Evolutionary conservation across 345 rosid genomes (phyloP), one percentile per base, ranked within the genome.

Genomic region (Erodium maritimum): DNA sequence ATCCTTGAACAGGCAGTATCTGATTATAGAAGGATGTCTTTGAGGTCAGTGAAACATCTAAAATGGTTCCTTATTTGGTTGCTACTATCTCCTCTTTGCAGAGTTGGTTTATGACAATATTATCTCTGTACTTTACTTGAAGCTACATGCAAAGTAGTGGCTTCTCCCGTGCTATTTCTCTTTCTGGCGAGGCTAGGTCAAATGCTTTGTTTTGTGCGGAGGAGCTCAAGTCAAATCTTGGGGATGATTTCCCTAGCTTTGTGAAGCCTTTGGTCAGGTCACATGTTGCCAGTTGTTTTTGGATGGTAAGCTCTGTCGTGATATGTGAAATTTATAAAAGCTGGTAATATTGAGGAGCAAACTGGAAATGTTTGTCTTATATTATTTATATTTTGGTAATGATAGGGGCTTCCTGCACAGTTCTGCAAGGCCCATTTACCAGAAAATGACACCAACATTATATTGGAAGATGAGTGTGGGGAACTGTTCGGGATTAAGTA

Each of bases 401-500:
- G 45, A 63, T 62, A 87, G 97, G 93, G 93, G 33, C 86, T 90
- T 74, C 95, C 97, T n/a, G 84, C 71, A 53, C 68, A 70, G 16
- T 90, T 90, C 78, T 81, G 91, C 60, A 81, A 77, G 68, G 65
- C 71, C 21, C 73, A 84, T 57, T 78, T 90, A 25, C 80, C 79
- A 5, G 64, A 50, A 37, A 73, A 72, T 23, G 95, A 86, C 64
- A 51, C 78, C 50, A 69, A 67, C 0, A 57, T 90, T 21, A 62
- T 65, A 56, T 70, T 90, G 72, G 83, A 75, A 71, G 86, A 87
- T 66, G 97, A 87, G 66, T 57, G 57, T 69, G 93, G 79, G 17
- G 52, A 65, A 23, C 75, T 57, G 34, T 79, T 62, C 23, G 71
- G 57, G 61, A 77, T 82, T 69, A 77, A 79, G 50, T 83, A 87